Evolutionary conservation across 208 protist genomes (phyloP).

Genomic region (Leishmania mexicana): DNA sequence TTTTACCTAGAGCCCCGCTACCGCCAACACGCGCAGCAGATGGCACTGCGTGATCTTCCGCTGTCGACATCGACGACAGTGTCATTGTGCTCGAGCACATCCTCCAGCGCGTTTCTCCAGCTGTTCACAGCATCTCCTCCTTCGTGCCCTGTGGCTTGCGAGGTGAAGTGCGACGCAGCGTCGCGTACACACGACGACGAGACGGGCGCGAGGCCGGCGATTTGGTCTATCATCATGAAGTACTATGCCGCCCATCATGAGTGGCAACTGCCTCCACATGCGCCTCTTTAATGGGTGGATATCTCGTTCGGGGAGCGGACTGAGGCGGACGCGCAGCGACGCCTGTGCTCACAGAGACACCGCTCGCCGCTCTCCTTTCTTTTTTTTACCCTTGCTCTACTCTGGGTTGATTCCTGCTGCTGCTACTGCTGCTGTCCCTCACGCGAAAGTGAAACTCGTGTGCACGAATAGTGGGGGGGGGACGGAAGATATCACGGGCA

Average conservation of each 20-base stretch:
- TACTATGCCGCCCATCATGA: not conserved
- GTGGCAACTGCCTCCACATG: not conserved
- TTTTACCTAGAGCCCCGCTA: constrained; percentile 3
- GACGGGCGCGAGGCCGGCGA: not conserved
- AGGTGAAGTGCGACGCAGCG: not conserved
- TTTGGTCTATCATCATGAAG: not conserved
- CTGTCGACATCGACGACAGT: not conserved
- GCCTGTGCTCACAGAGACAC: not conserved
- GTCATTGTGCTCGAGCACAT: not conserved
- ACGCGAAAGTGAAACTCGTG: not conserved
- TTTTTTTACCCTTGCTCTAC: not conserved
- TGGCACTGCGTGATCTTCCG: not conserved
- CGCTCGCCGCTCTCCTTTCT: not conserved
- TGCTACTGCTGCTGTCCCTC: not conserved
- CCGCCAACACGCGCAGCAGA: not conserved
- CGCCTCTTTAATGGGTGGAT: not conserved
- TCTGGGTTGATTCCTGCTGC: not conserved
- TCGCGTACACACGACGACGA: not conserved
- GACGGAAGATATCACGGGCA: not conserved
- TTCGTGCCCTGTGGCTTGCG: not conserved
- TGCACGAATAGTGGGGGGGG: not conserved
- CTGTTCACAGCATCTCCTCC: not conserved
- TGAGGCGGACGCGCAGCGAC: not conserved
- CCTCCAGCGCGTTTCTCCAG: not conserved
- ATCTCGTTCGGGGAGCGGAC: not conserved